A percentile compares a stretch with the other conserved stretches of the same genome.
Evolutionary conservation across 257 asterid species (phyloP).

Genomic region (Haberlea rhodopensis): DNA sequence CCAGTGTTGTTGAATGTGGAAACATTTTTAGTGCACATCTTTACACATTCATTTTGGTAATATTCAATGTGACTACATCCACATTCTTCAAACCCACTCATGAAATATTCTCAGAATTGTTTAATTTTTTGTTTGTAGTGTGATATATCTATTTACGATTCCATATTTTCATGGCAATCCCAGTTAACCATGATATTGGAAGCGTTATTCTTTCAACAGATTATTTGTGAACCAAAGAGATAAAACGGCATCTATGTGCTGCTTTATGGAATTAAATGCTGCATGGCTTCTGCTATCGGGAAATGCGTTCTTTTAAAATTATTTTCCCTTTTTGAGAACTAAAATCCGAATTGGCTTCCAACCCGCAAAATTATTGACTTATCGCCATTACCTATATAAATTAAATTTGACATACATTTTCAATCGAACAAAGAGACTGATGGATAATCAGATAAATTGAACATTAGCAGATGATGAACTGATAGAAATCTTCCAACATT

Average conservation of each 20-base stretch:
- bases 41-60: neutral
- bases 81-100: neutral
- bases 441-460: conserved; percentile 50
- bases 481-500: conserved; percentile 49
- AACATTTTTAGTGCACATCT: too few relatives aligned
- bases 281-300: neutral
- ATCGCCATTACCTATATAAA: neutral
- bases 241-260: neutral
- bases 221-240: neutral
- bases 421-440: neutral
- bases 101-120: too few relatives aligned
- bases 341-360: neutral
- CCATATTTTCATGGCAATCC: neutral
- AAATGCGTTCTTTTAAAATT: neutral
- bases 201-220: neutral
- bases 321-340: too few relatives aligned
- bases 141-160: too few relatives aligned
- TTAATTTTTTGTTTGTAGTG: too few relatives aligned
- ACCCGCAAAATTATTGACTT: neutral
- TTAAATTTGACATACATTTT: neutral
- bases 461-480: conserved; percentile 68
- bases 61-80: neutral
- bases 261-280: neutral
- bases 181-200: neutral
- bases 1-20: neutral